phyloP scores from a whole-genome alignment of 2,329 filamentous ascomycete genomes.

The Calonectria honghensis region DNA sequence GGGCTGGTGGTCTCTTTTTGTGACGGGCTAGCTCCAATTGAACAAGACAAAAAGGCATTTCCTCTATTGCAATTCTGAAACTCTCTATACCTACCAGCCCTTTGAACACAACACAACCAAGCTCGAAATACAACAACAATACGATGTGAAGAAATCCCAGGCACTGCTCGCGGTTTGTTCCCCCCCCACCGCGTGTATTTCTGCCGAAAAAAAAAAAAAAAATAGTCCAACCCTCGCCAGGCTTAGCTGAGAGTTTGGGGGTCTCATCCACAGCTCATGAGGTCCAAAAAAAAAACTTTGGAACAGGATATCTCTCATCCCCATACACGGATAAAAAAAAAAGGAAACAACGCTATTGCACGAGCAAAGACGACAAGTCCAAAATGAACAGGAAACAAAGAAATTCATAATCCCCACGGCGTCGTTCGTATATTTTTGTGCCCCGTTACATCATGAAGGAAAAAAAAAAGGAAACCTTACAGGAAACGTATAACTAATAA shows the following conservation, averaged over 20 bases:
- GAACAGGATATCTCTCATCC: slow-evolving; percentile 3
- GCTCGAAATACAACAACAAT: neutral
- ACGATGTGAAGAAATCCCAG: neutral
- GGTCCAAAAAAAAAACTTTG: neutral
- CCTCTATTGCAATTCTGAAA: slow-evolving; percentile 23
- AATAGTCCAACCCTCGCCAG: neutral
- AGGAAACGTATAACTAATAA: slow-evolving; percentile 47
- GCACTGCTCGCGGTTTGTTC: neutral
- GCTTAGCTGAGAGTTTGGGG: neutral
- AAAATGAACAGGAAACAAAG: slow-evolving; percentile 4
- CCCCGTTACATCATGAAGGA: slow-evolving; percentile 47
- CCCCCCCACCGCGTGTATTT: neutral
- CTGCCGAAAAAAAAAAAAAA: neutral
- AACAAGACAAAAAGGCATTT: neutral
- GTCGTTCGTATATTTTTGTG: slow-evolving; percentile 55
- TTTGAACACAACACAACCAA: neutral
- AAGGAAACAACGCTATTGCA: slow-evolving; percentile 23
- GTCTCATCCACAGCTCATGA: neutral
- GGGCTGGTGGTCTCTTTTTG: neutral
- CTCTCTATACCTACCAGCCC: slow-evolving; percentile 12
- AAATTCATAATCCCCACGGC: slow-evolving; percentile 39
- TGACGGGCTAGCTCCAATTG: neutral
- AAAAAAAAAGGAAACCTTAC: slow-evolving; percentile 39
- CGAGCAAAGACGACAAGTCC: neutral
- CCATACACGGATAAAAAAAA: slow-evolving; percentile 1